Evolutionary conservation across 345 rosid genomes (phyloP), one percentile per base, ranked within the genome.

Genomic region (Kernera saxatilis): DNA sequence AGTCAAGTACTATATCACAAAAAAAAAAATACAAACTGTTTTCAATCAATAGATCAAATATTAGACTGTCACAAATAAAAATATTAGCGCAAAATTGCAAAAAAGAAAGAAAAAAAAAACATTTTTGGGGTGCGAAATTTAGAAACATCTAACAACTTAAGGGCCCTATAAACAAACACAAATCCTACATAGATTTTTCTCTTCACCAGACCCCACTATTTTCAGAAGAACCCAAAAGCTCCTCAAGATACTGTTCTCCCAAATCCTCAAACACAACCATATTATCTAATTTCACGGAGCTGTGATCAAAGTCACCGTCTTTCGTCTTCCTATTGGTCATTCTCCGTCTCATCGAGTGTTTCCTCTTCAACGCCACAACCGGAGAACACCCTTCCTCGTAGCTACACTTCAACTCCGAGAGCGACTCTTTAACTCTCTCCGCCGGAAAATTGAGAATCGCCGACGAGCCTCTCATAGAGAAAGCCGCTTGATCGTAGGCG

Each of bases 311-410:
- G 64, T 46, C 75, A 29, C 3, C 26, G 9, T 82, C 85, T 68
- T 67, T 81, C 50, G 73, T 84, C 69, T 55, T 71, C 64, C 76
- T 82, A 64, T 69, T 69, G 14, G 48, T 64, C 80, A 70, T 71
- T 79, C 84, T 90, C 62, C 89, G 74, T 72, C 80, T 84, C 91
- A 88, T 78, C 3, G 93, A 85, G 49, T 93, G 96, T 67, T 79
- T 88, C 40, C 91, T 86, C 81, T 93, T 93, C 12, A 93, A 81
- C 26, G 97, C 98, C 19, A 88, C 83, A 19, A 93, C 97, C 4
- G 97, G 98, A 5, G 98, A 93, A 70, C 89, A 82, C 3, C 86
- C 95, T 25, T 84, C 93, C 5, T 81, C 88, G 29, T 49, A 56
- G 53, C 68, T 67, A 27, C 64, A 84, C 77, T 76, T 80, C 71